Evolutionary conservation across 163 green algal species (phyloP), one percentile per base, ranked within the genome.

Genomic region (Prototheca cutis): DNA sequence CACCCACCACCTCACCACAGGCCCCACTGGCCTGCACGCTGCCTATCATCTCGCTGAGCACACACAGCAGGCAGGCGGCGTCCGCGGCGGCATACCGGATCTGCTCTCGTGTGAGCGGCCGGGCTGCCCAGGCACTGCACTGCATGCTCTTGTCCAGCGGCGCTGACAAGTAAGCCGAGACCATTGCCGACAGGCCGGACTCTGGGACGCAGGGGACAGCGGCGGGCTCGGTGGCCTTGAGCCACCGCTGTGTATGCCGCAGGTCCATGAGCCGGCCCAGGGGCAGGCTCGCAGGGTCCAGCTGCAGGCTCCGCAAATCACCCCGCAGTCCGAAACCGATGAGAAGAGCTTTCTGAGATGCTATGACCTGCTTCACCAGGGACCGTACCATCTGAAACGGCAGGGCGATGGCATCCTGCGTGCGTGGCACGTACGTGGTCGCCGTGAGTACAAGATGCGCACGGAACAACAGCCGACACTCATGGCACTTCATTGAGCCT

Each of bases 41-140:
- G n/a, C n/a, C n/a, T n/a, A n/a, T n/a, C n/a, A n/a, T n/a, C n/a
- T n/a, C n/a, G n/a, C n/a, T n/a, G 33, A 77, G 55, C 23, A 83
- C 45, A 3, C 28, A 45, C 45, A 85, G 65, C 40, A 85, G 56
- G 47, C 69, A 78, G 4, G 55, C 56, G 10, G 77, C 73, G 34
- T 91, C 83, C 4, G 67, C 53, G 3, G 84, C 83, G 18, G 83
- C 83, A 59, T 91, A 91, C 2, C 59, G 6, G 25, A 77, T 24
- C 66, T 90, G 83, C n/a, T 58, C 59, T 1, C 4, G 4, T 6
- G n/a, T 53, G 24, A 71, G 47, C 4, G 82, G 82, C 28, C 82
- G 49, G 8, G 40, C 19, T 10, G 61, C 72, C 82, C 82, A 89
- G 29, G 67, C 66, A 40, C 66, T 80, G 68, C 79, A 87, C 61